Conservation (phyloP, 2,329 filamentous ascomycete species). For the Penicillium hordei region DNA sequence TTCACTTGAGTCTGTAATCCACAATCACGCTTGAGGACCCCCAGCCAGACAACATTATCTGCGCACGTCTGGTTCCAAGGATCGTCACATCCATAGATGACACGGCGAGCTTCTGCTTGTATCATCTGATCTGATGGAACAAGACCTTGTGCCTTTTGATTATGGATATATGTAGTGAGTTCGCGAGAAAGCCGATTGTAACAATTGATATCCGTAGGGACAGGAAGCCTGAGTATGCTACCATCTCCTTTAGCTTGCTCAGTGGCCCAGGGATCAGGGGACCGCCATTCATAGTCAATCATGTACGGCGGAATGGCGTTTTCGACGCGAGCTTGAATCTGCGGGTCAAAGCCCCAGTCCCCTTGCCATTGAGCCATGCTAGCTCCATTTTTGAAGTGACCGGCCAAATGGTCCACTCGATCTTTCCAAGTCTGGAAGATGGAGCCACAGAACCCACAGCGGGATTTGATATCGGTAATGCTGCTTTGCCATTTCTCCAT, state of each 20-base stretch:
- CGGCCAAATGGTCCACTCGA: slow-evolving; percentile 42
- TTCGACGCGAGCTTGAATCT: slow-evolving; percentile 37
- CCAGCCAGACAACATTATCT: slow-evolving; percentile 49
- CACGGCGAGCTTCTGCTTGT: slow-evolving; percentile 36
- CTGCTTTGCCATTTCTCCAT: slow-evolving; percentile 62
- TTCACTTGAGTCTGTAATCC: slow-evolving; percentile 37
- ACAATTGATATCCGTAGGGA: slow-evolving; percentile 42
- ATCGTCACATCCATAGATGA: slow-evolving; percentile 38
- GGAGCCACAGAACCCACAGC: slow-evolving; percentile 47
- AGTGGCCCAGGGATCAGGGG: slow-evolving; percentile 35
- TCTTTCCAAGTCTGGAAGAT: slow-evolving; percentile 47
- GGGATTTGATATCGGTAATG: slow-evolving; percentile 53
- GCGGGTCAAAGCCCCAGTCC: slow-evolving; percentile 43
- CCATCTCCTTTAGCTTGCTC: slow-evolving; percentile 19
- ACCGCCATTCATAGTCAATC: slow-evolving; percentile 35
- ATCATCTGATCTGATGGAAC: slow-evolving; percentile 41
- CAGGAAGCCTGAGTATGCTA: slow-evolving; percentile 19
- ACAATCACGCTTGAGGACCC: slow-evolving; percentile 45
- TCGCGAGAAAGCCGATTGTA: slow-evolving; percentile 43
- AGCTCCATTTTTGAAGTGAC: slow-evolving; percentile 41
- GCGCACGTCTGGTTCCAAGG: slow-evolving; percentile 48
- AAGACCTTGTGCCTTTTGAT: slow-evolving; percentile 34
- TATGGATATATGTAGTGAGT: slow-evolving; percentile 41
- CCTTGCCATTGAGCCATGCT: slow-evolving; percentile 44
- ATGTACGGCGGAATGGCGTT: slow-evolving; percentile 40